Evolutionary conservation across 495 filamentous ascomycete genomes (phyloP), one percentile per base, ranked within the genome.

Genomic region (Penicillium manginii): DNA sequence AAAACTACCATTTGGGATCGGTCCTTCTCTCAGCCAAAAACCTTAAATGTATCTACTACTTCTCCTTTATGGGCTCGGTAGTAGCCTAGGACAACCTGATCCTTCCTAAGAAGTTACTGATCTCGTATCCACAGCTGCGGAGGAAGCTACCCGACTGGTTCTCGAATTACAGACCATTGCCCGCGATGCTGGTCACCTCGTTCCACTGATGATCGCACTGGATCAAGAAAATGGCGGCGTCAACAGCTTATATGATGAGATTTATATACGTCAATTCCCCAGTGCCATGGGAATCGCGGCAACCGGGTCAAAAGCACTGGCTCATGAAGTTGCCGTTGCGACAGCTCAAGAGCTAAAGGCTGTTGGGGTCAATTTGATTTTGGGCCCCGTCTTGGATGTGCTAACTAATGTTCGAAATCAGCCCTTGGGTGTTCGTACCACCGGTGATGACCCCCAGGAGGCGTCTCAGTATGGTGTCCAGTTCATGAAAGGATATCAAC

Each of bases 151-250:
- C 31, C 82, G 81, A 64, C 77, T 96, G 45, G 88, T 92, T 33
- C 85, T 93, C 52, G 90, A 96, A 65, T 79, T 96, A 40, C 92
- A 96, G 71, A 91, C 87, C 55, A 91, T 91, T 67, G 92, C 92
- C 23, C 88, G 89, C 66, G 81, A 93, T 77, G 89, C 92, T 53
- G 90, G 91, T 42, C 92, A 96, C 70, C 88, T 88, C 2, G 86
- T 93, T 3, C 92, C 92, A 12, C 75, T 96, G 23, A 77, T 91
- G 54, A 96, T 96, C 64, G 90, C 89, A 14, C 67, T 96, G 35
- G 92, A 96, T 68, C 92, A 96, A 65, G 92, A 96, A 70, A 96
- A 96, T 88, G 92, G 92, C 48, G 92, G 92, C 4, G 91, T 96
- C 66, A 96, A 96, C 75, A 93, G 90, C 71, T 80, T 96, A 15